Base-by-base conservation (phyloP, 345 rosid species). In the Gossypium longicalyx region DNA sequence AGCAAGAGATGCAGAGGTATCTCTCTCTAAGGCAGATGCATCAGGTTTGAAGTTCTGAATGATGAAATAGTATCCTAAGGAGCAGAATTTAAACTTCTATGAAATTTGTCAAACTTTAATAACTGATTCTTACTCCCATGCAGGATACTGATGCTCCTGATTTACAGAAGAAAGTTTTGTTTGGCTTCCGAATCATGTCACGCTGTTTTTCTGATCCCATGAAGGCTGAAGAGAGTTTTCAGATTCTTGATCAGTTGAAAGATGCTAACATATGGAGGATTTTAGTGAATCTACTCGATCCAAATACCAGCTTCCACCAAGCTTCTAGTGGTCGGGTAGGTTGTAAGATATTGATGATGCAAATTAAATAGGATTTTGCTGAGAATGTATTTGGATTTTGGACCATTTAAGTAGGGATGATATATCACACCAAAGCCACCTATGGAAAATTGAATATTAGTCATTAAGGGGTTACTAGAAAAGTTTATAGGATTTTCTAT, bases 1-100 rank as follows among this genome's bases (percentile, higher is more conserved):
- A 96, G 78, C 97, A 89, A 82, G 99, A 96, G 88, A 91, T 93
- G 97, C 97, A 85, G 90, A 89, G 76, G 76, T 96, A 93, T 82
- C 82, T 93, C 67, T 86, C 88, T 48, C 81, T 93, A 68, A 89
- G 93, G 91, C 96, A 88, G 86, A 82, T 65, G 82, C 89, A 88
- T 76, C 93, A 93, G 99, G 99, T 95, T 73, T 43, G 88, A 52
- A 62, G 29, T 64, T 56, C 70, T 49, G 74, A 71, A 70, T 63
- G 59, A 75, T 65, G 63, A 66, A 69, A 61, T 71, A 60, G 47
- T 56, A 19, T 73, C 43, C 51, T 60, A n/a, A 44, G 51, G 54
- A 62, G 45, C 52, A 57, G 67, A 51, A 53, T 56, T 74, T 67
- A 60, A 67, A 41, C 44, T 53, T 34, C 59, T 58, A 67, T 51